Evolutionary conservation across 768 basidiomycete genomes (phyloP), one percentile per base, ranked within the genome.

Genomic region (Boletellus ananiceps): DNA sequence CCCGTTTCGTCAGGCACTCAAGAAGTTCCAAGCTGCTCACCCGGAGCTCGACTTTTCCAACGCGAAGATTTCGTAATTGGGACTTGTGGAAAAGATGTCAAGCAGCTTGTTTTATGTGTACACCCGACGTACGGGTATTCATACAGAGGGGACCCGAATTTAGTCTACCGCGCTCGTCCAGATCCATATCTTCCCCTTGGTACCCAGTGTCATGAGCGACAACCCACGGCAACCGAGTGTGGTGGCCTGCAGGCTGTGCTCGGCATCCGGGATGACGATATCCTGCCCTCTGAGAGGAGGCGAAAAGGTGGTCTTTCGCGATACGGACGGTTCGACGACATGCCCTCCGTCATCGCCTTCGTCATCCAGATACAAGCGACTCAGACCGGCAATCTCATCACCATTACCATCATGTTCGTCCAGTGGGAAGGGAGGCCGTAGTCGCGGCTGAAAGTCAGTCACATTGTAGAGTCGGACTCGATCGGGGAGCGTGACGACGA

Each of bases 41-140:
- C 94, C 94, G 0, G 94, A 97, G 67, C 76, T 97, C 60, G 94
- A 97, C 68, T 94, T 97, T 65, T 89, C 88, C 23, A 85, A 93
- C 12, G 93, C 89, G 9, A 92, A 92, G 67, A 88, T 93, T 47
- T 85, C 86, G 52, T 92, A 73, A 50, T 15, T 5, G 40, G n/a
- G 13, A 18, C 36, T 40, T 15, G 23, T 40, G 7, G 35, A 25
- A 39, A 38, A 8, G 21, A 33, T 2, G 5, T 37, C 32, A 21
- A 37, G 29, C 19, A 11, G 14, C 8, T 38, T 38, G 33, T 15
- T 41, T 19, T 19, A 19, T 18, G 4, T 52, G 18, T 16, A 33
- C 46, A 45, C n/a, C 23, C 41, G 42, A 31, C 42, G 9, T 33
- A 36, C n/a, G 29, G 15, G 19, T 34, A 34, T 34, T 39, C 19